A percentile compares a stretch with the other conserved stretches of the same genome.
phyloP scores from a whole-genome alignment of 2,329 filamentous ascomycete species.

The Phoma sp. region DNA sequence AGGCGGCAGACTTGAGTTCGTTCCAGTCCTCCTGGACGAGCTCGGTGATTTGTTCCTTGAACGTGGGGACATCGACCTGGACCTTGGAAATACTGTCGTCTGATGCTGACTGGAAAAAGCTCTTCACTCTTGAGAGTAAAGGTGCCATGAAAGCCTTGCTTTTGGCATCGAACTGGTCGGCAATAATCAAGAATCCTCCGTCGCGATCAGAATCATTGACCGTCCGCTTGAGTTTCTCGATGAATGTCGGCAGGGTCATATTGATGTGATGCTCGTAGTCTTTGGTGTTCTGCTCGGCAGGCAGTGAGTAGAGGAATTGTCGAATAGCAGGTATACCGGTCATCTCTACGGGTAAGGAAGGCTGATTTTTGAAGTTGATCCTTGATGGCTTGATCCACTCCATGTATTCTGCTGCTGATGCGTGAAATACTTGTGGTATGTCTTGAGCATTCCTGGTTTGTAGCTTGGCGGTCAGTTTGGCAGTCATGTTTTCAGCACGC shows the following conservation, averaged over 20 bases:
- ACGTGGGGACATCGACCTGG: background rate
- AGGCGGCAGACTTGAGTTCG: conserved; percentile 9
- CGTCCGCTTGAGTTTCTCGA: conserved; percentile 22
- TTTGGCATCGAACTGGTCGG: conserved; percentile 19
- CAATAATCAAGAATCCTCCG: conserved; percentile 21
- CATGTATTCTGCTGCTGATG: conserved; percentile 29
- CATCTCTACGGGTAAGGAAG: conserved; percentile 14
- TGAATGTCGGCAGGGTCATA: conserved; percentile 5
- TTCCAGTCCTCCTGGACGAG: conserved; percentile 16
- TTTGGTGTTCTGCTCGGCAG: conserved; percentile 20
- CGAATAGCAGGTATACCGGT: conserved; percentile 28
- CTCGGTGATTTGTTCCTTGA: conserved; percentile 11
- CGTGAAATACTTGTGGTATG: conserved; percentile 15
- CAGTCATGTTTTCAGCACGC: conserved; percentile 14
- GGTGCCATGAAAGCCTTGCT: background rate
- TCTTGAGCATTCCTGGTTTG: conserved; percentile 1
- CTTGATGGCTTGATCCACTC: conserved; percentile 22
- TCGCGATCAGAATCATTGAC: conserved; percentile 19
- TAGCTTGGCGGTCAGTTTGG: conserved; percentile 17
- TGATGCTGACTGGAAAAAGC: background rate
- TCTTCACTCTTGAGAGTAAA: background rate
- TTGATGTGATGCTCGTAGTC: conserved; percentile 22
- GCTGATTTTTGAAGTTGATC: conserved; percentile 18
- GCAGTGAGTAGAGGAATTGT: conserved; percentile 18
- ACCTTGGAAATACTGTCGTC: background rate